These are phyloP conservation scores for Excoecaria agallocha DNA, from an alignment of 345 rosid genomes.

Conservation along the genomic window DNA sequence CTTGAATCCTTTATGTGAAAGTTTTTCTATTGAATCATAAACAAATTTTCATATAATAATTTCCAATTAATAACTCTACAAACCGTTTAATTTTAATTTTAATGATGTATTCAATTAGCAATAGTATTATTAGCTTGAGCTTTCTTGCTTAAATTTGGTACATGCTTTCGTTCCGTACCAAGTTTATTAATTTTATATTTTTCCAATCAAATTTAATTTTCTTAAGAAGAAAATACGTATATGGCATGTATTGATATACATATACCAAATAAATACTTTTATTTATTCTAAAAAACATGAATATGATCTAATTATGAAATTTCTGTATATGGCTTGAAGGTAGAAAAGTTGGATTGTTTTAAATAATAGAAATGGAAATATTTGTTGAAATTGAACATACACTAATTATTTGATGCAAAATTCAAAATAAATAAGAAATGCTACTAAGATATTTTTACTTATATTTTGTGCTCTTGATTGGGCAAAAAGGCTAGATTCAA, in stretches of 20 bases:
- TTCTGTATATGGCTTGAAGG: neutral
- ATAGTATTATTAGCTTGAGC: too few relatives aligned
- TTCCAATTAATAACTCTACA: neutral
- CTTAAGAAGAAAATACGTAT: too few relatives aligned
- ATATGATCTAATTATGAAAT: neutral
- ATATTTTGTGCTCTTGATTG: neutral
- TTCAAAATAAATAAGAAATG: neutral
- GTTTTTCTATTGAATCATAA: neutral
- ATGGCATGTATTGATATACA: too few relatives aligned
- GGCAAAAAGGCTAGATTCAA: neutral
- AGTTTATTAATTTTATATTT: too few relatives aligned
- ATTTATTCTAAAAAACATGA: neutral
- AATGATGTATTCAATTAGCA: too few relatives aligned
- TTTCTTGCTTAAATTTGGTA: too few relatives aligned
- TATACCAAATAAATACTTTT: too few relatives aligned
- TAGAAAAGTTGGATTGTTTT: neutral
- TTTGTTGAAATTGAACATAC: neutral
- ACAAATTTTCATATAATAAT: neutral
- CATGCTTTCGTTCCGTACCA: too few relatives aligned
- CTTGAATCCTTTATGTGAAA: conserved; percentile 5
- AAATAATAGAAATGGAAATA: neutral
- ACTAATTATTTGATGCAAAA: neutral
- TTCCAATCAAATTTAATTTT: too few relatives aligned
- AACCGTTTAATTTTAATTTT: too few relatives aligned
- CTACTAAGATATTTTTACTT: neutral